These are phyloP conservation scores for Sugiyamaella grinbergsii DNA, from an alignment of 1,139 yeast species.

Conservation along the genomic window DNA sequence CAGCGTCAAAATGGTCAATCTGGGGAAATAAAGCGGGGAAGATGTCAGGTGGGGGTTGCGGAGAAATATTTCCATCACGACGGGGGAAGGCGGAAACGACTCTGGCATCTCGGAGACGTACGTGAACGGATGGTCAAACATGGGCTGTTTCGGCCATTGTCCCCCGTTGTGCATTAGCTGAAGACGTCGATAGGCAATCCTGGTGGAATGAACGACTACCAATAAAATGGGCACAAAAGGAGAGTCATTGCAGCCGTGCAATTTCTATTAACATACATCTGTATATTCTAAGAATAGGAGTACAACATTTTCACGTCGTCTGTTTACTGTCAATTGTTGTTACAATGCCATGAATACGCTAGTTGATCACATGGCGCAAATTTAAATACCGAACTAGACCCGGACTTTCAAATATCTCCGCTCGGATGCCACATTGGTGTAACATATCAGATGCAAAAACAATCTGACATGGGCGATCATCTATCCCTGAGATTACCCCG, in stretches of 20 bases:
- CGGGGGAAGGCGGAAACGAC: slow-evolving; percentile 13
- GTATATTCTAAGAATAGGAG: no score
- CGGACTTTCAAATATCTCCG: not conserved
- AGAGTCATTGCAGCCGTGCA: no score
- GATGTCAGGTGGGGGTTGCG: slow-evolving; percentile 6
- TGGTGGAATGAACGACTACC: no score
- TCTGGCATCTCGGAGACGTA: not conserved
- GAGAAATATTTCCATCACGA: not conserved
- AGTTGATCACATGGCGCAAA: slow-evolving; percentile 7
- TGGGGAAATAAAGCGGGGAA: slow-evolving; percentile 17
- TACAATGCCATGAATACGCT: no score
- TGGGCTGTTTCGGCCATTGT: not conserved
- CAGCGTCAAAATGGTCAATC: no score
- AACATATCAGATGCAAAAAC: no score
- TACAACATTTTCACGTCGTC: no score
- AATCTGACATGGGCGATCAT: not conserved
- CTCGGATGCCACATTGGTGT: not conserved
- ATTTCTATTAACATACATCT: no score
- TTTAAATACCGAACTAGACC: no score
- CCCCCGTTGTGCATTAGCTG: not conserved
- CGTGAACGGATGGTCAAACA: not conserved
- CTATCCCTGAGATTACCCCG: not conserved
- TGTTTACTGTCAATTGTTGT: no score
- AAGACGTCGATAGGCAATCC: no score
- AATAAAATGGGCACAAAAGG: no score